These are phyloP conservation scores for Suhomyces terraborum DNA, from an alignment of 1,139 yeast genomes.

Conservation along the genomic window DNA sequence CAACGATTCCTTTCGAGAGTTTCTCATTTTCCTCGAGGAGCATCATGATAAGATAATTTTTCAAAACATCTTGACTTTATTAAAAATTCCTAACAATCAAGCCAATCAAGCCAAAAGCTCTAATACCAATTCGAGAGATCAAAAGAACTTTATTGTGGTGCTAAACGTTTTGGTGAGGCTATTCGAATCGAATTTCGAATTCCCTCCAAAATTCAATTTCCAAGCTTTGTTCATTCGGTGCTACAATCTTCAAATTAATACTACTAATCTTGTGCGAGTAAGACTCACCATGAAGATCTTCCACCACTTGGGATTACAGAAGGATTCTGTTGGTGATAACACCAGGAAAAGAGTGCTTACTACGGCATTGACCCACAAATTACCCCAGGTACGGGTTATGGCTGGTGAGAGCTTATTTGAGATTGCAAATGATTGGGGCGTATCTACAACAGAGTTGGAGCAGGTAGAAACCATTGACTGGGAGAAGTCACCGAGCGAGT, in stretches of 20 bases:
- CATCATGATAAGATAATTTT: conserved; percentile 7
- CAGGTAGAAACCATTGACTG: conserved; percentile 25
- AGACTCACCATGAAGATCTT: conserved; percentile 39
- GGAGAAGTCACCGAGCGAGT: conserved; percentile 18
- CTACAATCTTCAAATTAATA: conserved; percentile 59
- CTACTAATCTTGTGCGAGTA: conserved; percentile 37
- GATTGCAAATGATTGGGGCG: conserved; percentile 26
- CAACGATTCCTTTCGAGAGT: conserved; percentile 44
- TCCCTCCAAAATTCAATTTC: conserved; percentile 38
- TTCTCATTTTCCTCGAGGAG: conserved; percentile 36
- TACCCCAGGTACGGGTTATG: conserved; percentile 28
- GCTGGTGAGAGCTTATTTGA: conserved; percentile 40
- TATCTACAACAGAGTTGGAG: conserved; percentile 6
- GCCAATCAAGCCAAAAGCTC: too few species aligned
- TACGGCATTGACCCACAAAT: conserved; percentile 35
- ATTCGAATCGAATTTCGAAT: conserved; percentile 37
- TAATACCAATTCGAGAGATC: conserved; percentile 22
- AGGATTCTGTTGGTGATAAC: conserved; percentile 13
- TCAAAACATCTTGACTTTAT: conserved; percentile 16
- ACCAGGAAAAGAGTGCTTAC: conserved; percentile 24
- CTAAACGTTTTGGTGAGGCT: conserved; percentile 39
- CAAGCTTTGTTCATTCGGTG: conserved; percentile 50
- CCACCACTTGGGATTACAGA: conserved; percentile 29
- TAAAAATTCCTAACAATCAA: conserved; percentile 20
- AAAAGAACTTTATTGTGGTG: conserved; percentile 25